Conservation (phyloP, 352 stramenopile species). For the Globisporangium splendens region DNA sequence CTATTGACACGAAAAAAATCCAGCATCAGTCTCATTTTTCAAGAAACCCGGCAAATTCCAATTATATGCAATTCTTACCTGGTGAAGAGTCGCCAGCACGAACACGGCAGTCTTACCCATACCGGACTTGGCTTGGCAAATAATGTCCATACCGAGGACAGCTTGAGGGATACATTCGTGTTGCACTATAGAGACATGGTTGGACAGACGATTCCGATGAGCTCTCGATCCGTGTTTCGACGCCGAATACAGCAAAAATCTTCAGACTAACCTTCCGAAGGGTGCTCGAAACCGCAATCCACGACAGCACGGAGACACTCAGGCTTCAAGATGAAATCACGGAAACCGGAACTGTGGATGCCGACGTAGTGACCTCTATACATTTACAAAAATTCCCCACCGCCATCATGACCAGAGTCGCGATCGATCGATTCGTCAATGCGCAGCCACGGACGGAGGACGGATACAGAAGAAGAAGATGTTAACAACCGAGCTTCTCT, state of each 20-base stretch:
- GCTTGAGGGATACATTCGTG: conserved; percentile 99
- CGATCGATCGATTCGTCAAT: conserved; percentile 9
- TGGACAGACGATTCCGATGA: conserved; percentile 14
- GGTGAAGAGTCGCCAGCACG: conserved; percentile 98
- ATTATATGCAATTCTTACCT: conserved; percentile 62
- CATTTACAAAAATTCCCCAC: conserved; percentile 16
- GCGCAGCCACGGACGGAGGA: conserved; percentile 30
- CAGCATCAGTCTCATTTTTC: background rate
- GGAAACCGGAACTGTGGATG: conserved; percentile 99
- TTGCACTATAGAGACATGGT: conserved; percentile 75
- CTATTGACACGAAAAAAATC: conserved; percentile 21
- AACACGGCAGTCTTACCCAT: conserved; percentile 99
- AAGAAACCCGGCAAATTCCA: background rate
- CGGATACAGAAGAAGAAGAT: conserved; percentile 86
- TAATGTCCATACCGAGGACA: conserved; percentile 99
- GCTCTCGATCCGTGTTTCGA: background rate
- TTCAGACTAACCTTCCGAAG: conserved; percentile 91
- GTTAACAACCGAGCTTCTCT: conserved; percentile 60
- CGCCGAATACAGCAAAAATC: background rate
- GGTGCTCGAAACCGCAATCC: conserved; percentile 99
- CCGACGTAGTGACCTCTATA: conserved; percentile 98
- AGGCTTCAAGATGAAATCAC: conserved; percentile 99
- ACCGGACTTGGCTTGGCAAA: conserved; percentile 99
- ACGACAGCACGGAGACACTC: conserved; percentile 98
- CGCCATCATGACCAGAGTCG: conserved; percentile 15